Base-by-base conservation (phyloP, 108 stramenopile genomes). In the Heterococcus sp. region DNA sequence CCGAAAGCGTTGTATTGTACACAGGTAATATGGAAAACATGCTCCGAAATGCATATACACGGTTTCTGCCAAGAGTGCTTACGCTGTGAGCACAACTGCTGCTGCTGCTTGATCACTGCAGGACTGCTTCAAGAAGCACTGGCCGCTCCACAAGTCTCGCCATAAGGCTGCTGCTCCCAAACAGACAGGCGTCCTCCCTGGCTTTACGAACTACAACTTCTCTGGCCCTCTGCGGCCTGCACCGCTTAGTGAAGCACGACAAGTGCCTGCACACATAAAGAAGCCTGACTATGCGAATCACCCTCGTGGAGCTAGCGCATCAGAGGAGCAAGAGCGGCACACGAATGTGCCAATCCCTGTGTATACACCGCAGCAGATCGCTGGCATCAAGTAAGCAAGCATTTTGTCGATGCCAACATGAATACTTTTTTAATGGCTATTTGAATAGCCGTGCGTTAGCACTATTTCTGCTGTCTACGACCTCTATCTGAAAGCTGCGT, bases 231-330 rank as follows among this genome's bases (percentile, higher is more conserved):
- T 87, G 33, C 81, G 87, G 27, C 87, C 87, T 2, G n/a, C 69
- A 34, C 82, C 77, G 8, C 34, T 75, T 11, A 78, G 82, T 32
- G 66, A 85, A 2, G 35, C 32, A 35, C 35, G 85, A 27, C 5
- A 28, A n/a, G 87, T 87, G 28, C 87, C 87, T 35, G n/a, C 30
- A 46, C 68, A 75, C 30, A 86, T 87, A 37, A 29, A 2, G 40
- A 58, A 85, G 21, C 87, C 87, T 4, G 87, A 87, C 69, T 87
- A 87, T 40, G 87, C 87, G 4, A 77, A 84, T 35, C 85, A 87
- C 46, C 64, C 65, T 3, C 68, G 8, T 8, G 83, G 82, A 38
- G 80, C 72, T 2, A 70, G 28, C 2, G 1, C 2, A 71, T 4
- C 28, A 28, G 27, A 35, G 28, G 0, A n/a, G 0, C 39, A 32